A percentile compares a stretch with the other conserved stretches of the same genome.
Evolutionary conservation across 345 rosid genomes (phyloP).

Genomic region (Lagerstroemia speciosa): DNA sequence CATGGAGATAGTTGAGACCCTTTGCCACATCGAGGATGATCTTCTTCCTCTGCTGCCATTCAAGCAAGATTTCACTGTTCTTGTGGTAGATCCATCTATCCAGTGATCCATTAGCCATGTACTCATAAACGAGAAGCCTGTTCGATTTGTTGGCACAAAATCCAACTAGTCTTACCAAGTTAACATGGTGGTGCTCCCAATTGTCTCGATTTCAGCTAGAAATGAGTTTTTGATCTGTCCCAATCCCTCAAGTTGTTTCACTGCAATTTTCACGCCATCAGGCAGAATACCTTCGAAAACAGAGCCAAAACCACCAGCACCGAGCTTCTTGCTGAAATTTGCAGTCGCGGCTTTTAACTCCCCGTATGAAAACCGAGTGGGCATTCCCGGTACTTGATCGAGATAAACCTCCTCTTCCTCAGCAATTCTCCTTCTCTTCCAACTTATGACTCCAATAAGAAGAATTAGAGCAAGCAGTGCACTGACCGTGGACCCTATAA

Average conservation of each 20-base stretch:
- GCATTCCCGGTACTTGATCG: not conserved
- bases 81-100: slow-evolving; percentile 19
- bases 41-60: slow-evolving; percentile 22
- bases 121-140: slow-evolving; percentile 19
- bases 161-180: slow-evolving; percentile 19
- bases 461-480: not conserved
- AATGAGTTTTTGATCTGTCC: slow-evolving; percentile 14
- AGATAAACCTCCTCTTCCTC: not conserved
- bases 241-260: slow-evolving; percentile 14
- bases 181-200: slow-evolving; percentile 21
- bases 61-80: slow-evolving; percentile 6
- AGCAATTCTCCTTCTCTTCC: not conserved
- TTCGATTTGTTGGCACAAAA: slow-evolving; percentile 19
- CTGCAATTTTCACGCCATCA: slow-evolving; percentile 16
- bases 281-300: slow-evolving; percentile 16
- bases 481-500: not conserved
- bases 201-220: slow-evolving; percentile 21
- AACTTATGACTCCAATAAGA: not conserved
- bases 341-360: slow-evolving; percentile 15
- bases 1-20: slow-evolving; percentile 24
- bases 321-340: slow-evolving; percentile 16
- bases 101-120: slow-evolving; percentile 18
- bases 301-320: slow-evolving; percentile 22
- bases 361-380: slow-evolving; percentile 2
- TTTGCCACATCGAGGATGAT: slow-evolving; percentile 23